Conservation (phyloP, 768 basidiomycete species). For the Trametes punicea region DNA sequence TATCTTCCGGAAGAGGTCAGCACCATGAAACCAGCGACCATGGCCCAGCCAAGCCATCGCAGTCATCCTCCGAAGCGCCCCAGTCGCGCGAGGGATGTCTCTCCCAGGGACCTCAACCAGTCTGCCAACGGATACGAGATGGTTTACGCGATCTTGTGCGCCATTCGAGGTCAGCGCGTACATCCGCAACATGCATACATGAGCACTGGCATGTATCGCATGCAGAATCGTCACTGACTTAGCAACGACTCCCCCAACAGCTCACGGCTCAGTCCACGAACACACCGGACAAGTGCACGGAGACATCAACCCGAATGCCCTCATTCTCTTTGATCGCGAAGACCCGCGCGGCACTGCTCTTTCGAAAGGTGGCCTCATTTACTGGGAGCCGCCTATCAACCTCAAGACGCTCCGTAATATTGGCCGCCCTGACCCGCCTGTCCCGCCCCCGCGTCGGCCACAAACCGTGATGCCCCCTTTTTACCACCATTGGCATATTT, state of each 20-base stretch:
- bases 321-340: background rate
- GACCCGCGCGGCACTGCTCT: background rate
- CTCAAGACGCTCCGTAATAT: background rate
- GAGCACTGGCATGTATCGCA: background rate
- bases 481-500: too few species aligned
- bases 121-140: background rate
- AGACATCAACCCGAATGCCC: conserved; percentile 4
- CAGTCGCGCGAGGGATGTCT: background rate
- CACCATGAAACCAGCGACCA: too few species aligned
- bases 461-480: too few species aligned
- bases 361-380: background rate
- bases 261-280: background rate
- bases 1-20: too few species aligned
- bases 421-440: background rate
- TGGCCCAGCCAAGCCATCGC: too few species aligned
- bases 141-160: background rate
- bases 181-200: background rate
- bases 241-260: too few species aligned
- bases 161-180: background rate
- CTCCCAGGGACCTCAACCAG: background rate
- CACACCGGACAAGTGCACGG: background rate
- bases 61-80: background rate
- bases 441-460: background rate
- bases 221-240: too few species aligned
- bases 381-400: background rate